A percentile compares a stretch with the other conserved stretches of the same genome.
phyloP scores from a whole-genome alignment of 192 early-diverging fungal species.

The Phlyctochytrium bullatum region DNA sequence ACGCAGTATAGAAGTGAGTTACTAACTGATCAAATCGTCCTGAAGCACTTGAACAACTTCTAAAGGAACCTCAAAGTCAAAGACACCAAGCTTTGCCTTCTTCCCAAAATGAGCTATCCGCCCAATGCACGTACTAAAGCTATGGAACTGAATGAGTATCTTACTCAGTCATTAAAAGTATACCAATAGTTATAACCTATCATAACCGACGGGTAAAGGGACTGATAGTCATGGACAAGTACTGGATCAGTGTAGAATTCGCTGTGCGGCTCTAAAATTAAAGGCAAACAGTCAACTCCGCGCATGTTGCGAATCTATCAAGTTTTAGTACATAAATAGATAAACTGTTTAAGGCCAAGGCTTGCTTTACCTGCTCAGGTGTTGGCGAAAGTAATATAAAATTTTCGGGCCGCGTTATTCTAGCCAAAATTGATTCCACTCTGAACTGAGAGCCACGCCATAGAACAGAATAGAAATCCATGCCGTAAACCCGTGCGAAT shows the following conservation, averaged over 20 bases:
- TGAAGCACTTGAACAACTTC: slow-evolving; percentile 62
- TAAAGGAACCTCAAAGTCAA: slow-evolving; percentile 55
- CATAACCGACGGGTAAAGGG: slow-evolving; percentile 92
- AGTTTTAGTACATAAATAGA: not conserved
- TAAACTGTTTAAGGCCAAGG: not conserved
- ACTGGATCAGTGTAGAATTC: slow-evolving; percentile 81
- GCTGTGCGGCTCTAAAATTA: slow-evolving; percentile 85
- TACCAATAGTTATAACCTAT: slow-evolving; percentile 95
- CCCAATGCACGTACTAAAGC: slow-evolving; percentile 73
- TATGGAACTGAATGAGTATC: slow-evolving; percentile 4
- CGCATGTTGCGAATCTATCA: slow-evolving; percentile 32
- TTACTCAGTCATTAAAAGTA: not conserved
- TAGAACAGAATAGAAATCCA: slow-evolving; percentile 83
- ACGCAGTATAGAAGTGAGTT: too few relatives aligned
- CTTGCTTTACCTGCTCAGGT: slow-evolving; percentile 54
- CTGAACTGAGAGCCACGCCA: slow-evolving; percentile 90
- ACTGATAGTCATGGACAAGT: slow-evolving; percentile 90
- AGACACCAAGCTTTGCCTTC: slow-evolving; percentile 61
- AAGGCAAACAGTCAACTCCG: slow-evolving; percentile 81
- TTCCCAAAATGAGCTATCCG: slow-evolving; percentile 38
- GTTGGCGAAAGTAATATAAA: slow-evolving; percentile 76
- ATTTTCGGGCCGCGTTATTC: slow-evolving; percentile 65
- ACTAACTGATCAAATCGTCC: slow-evolving; percentile 65
- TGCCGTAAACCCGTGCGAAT: slow-evolving; percentile 87
- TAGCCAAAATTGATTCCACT: slow-evolving; percentile 76